Evolutionary conservation across 768 basidiomycete species (phyloP).

Genomic region (Paxillus ammoniavirescens): DNA sequence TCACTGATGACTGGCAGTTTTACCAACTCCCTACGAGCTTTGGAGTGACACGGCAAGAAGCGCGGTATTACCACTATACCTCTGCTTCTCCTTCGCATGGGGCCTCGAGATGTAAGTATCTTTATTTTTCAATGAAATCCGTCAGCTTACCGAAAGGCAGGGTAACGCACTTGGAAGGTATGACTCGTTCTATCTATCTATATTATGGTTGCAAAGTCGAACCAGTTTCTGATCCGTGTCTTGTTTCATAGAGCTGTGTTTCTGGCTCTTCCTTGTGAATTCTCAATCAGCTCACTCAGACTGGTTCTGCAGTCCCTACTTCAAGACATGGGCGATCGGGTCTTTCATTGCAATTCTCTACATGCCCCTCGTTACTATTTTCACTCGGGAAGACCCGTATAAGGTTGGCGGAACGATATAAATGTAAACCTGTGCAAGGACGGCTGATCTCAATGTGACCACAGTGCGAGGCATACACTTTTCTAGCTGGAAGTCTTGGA

Average conservation of each 20-base stretch:
- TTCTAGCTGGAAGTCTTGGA: constrained; percentile 67
- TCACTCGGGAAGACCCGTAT: constrained; percentile 57
- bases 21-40: constrained; percentile 59
- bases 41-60: constrained; percentile 49
- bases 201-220: neutral
- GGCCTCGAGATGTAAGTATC: constrained; percentile 68
- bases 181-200: neutral
- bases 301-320: constrained; percentile 78
- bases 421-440: neutral
- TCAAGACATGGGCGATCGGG: constrained; percentile 70
- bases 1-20: constrained; percentile 39
- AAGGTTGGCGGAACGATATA: constrained; percentile 41
- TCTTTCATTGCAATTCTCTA: constrained; percentile 57
- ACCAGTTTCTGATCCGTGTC: neutral
- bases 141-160: constrained; percentile 34
- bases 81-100: constrained; percentile 69
- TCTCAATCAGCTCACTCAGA: constrained; percentile 58
- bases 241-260: constrained; percentile 65
- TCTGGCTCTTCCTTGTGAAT: constrained; percentile 84
- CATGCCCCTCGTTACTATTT: constrained; percentile 69
- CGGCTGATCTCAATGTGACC: constrained; percentile 12
- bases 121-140: neutral
- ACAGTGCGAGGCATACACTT: constrained; percentile 69
- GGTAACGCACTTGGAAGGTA: constrained; percentile 80
- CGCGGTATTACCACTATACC: constrained; percentile 63